Conservation (phyloP, 2,329 filamentous ascomycete species). For the Colletotrichum viniferum region DNA sequence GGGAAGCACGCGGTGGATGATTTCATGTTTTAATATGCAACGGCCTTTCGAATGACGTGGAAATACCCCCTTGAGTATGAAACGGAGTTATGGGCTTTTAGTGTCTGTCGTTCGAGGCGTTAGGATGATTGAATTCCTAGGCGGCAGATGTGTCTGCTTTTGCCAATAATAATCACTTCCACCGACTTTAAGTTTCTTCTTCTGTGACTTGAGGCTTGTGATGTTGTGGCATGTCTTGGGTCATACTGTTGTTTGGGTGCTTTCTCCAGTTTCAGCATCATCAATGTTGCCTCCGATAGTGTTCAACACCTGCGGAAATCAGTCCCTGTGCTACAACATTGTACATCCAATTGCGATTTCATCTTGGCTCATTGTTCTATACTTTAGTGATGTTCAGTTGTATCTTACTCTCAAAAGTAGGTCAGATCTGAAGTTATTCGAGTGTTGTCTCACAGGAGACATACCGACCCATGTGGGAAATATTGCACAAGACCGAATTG, state of each 20-base stretch:
- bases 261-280: too few species aligned
- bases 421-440: not conserved
- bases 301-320: too few species aligned
- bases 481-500: not conserved
- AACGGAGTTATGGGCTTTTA: not conserved
- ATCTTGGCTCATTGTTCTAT: not conserved
- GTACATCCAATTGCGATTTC: not conserved
- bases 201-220: too few species aligned
- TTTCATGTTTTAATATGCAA: not conserved
- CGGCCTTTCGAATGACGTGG: not conserved
- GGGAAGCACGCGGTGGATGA: not conserved
- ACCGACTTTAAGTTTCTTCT: not conserved
- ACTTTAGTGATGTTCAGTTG: accelerated
- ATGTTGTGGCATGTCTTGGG: too few species aligned
- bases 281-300: too few species aligned
- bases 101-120: not conserved
- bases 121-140: not conserved
- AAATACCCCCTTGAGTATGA: slow-evolving; percentile 15
- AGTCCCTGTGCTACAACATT: too few species aligned
- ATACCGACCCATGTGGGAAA: not conserved
- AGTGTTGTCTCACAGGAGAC: accelerated
- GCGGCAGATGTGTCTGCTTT: not conserved
- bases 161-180: not conserved
- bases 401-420: not conserved
- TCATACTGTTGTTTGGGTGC: too few species aligned